Evolutionary conservation across 352 stramenopile species (phyloP), one percentile per base, ranked within the genome.

Genomic region (Blastocystis sp.): DNA sequence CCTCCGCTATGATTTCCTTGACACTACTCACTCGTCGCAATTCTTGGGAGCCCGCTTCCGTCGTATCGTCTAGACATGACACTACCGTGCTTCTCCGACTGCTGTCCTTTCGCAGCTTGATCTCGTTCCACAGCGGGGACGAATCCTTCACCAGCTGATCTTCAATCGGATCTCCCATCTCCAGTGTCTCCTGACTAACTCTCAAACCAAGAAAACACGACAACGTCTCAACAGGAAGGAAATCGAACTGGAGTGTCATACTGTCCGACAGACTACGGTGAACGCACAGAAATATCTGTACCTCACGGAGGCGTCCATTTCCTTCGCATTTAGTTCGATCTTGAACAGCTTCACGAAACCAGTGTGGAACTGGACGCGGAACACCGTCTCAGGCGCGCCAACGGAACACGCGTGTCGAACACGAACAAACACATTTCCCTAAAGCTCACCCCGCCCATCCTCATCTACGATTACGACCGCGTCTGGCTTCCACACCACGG

Each of bases 341-440:
- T 66, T 82, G 37, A 67, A 82, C 50, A 82, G 61, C 59, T 82
- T 60, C 10, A 82, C 31, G 39, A 82, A 82, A 24, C 74, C 74
- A 26, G 51, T 82, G 45, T 67, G 39, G 41, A 82, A 82, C 50
- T 82, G 74, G 2, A 35, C 26, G 33, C 74, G 41, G n/a, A 82
- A 67, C 33, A 82, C 26, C 3, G 74, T 82, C 66, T 31, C 37
- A 4, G 33, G 29, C 3, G 26, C 39, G 9, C 31, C 55, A n/a
- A 41, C n/a, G 2, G 24, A n/a, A 35, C 9, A 10, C 55, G 69
- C 24, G 29, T 82, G 74, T 1, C 74, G 74, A 35, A 50, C 63
- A 1, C 74, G 45, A 31, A 82, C 33, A 39, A 82, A 82, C 50
- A 82, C 74, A 39, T 67, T 66, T 6, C 74, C 74, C 50, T 82